Base-by-base conservation (phyloP, 345 rosid species). In the Firmiana major region DNA sequence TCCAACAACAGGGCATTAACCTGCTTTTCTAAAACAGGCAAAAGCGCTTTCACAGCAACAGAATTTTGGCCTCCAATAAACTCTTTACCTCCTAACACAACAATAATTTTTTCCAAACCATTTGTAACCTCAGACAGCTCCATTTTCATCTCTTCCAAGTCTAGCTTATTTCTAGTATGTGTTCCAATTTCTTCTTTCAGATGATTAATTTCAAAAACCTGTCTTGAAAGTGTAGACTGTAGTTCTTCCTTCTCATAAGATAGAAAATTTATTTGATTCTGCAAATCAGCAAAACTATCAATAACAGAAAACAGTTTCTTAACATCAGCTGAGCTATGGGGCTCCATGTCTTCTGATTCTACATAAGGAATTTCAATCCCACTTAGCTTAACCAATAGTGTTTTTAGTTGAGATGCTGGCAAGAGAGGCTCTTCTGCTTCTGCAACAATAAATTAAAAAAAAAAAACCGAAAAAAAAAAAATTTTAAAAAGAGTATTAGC, bases 291-390 rank as follows among this genome's bases (percentile, higher is more conserved):
- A 66, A 88, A 83, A 75, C 85, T 81, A 81, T 91, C 90, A 77
- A 93, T 58, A 73, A 93, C 77, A 31, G 83, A 77, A 60, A 88
- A 87, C 24, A 94, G 84, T 81, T 90, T 91, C 81, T 86, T 85
- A 40, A 87, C 82, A 81, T 86, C 75, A 63, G 78, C 79, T 63
- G 91, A 80, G 82, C 75, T 66, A 36, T 78, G 81, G 77, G 83
- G 67, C 75, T 83, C 87, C 21, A 81, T 48, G 46, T 80, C 86
- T 77, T 83, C 83, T 57, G 80, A 63, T 75, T 84, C 84, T 42
- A 78, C 78, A 68, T 51, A 76, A 75, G 91, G 84, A 83, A 86
- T 71, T 72, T 88, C 90, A 62, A 87, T 75, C 75, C 42, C 83
- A 80, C 78, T 77, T 43, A 90, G 79, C 86, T 89, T 94, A 43